Evolutionary conservation across 1,284 basidiomycete genomes (phyloP), one percentile per base, ranked within the genome.

Genomic region (Trametes sp.): DNA sequence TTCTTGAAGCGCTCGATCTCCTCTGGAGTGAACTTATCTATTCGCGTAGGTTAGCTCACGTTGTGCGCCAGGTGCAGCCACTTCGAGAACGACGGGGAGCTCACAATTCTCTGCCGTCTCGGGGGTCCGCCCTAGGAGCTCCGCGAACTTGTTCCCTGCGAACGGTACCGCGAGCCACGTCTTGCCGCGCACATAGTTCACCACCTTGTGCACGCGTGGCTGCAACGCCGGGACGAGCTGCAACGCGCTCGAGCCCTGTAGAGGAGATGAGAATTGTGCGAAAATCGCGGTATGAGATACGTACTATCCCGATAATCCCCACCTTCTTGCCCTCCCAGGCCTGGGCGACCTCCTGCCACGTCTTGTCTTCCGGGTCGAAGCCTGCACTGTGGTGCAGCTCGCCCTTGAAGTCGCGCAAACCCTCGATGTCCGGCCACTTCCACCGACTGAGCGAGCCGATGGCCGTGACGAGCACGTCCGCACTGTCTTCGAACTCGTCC

Each of bases 171-270:
- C 78, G 38, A 90, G 78, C 88, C 86, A 89, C 0, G 87, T 86
- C 71, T 83, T 82, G 1, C 87, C 84, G 19, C 86, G 81, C 38
- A 87, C 87, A 67, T 83, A 89, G 72, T 87, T 87, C 42, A 77
- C 75, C 28, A 90, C 61, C 60, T 81, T 78, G 54, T 75, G 73
- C 6, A 87, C 86, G 59, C 78, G 79, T 1, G 83, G 80, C 65
- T 87, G 86, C 11, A 89, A 73, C 1, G 85, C 80, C 0, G 87
- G 80, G 0, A 89, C 83, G 14, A 88, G 82, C 68, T 90, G 88
- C 26, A 89, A 81, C 1, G 84, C 86, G n/a, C 85, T 86, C 0
- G 87, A 87, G 1, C 88, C 87, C 86, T 87, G 56, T 10, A 58
- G 11, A 7, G 10, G 19, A 26, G 42, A 13, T 54, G n/a, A 63